Evolutionary conservation across 2,329 filamentous ascomycete genomes (phyloP).

Genomic region (Didymella keratinophila): DNA sequence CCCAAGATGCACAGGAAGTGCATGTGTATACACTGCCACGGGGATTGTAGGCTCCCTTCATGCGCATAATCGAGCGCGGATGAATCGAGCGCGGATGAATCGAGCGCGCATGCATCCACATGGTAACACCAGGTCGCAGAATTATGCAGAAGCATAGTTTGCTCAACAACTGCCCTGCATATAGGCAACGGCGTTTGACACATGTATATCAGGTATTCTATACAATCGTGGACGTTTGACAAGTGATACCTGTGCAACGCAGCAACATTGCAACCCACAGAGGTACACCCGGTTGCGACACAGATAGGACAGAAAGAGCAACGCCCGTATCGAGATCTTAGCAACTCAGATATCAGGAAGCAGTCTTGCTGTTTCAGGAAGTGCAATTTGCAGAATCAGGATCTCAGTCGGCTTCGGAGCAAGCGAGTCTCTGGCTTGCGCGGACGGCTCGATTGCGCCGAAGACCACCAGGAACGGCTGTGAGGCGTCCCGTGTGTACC

Average conservation of each 20-base stretch:
- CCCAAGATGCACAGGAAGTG: background rate
- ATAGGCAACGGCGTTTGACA: background rate
- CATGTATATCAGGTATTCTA: background rate
- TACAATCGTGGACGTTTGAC: conserved; percentile 5
- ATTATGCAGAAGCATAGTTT: background rate
- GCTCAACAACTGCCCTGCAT: conserved; percentile 4
- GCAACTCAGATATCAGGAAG: background rate
- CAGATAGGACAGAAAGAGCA: background rate
- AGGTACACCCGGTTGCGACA: background rate
- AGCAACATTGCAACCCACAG: background rate
- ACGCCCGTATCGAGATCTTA: background rate
- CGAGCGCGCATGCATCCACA: background rate
- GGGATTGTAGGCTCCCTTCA: background rate
- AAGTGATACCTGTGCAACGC: conserved; percentile 1
- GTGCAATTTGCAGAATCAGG: conserved; percentile 4
- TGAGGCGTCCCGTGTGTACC: background rate
- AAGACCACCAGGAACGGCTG: background rate
- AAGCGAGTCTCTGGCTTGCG: conserved; percentile 8
- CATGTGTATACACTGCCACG: background rate
- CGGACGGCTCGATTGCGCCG: conserved; percentile 1
- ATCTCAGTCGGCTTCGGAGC: conserved; percentile 1
- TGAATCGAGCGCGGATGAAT: background rate
- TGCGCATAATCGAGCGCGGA: background rate
- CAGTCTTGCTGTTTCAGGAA: background rate
- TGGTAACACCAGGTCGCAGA: background rate